These are phyloP conservation scores for Pyricularia sp. DNA, from an alignment of 2,329 filamentous ascomycete genomes.

Conservation along the genomic window DNA sequence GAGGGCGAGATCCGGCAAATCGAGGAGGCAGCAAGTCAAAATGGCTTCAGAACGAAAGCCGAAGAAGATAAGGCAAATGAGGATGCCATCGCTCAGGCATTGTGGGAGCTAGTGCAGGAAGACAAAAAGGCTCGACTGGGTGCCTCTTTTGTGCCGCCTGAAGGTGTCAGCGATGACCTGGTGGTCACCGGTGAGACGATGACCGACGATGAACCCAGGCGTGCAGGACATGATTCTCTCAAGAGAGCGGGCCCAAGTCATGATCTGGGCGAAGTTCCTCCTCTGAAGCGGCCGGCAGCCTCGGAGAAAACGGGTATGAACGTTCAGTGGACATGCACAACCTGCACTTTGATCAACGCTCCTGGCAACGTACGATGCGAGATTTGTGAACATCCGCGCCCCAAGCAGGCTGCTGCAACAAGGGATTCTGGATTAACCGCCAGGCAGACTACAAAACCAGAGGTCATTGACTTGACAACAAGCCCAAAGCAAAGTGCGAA, in stretches of 20 bases:
- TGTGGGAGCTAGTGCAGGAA: constrained; percentile 80
- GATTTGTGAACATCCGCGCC: constrained; percentile 31
- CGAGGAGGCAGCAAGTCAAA: constrained; percentile 51
- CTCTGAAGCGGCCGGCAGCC: constrained; percentile 11
- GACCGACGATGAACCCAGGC: neutral
- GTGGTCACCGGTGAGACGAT: neutral
- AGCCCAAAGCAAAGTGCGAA: neutral
- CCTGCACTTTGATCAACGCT: constrained; percentile 38
- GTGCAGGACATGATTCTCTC: neutral
- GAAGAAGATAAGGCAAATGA: constrained; percentile 89
- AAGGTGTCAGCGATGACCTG: constrained; percentile 19
- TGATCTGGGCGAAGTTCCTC: neutral
- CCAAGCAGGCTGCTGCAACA: neutral
- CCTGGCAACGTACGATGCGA: constrained; percentile 24
- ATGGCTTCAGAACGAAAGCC: constrained; percentile 73
- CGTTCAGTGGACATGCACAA: constrained; percentile 38
- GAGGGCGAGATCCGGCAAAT: constrained; percentile 58
- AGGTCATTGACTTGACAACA: neutral
- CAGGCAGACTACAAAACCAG: neutral
- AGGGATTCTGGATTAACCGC: neutral
- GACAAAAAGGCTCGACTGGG: constrained; percentile 54
- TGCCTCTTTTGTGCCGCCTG: constrained; percentile 39
- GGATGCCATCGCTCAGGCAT: constrained; percentile 71
- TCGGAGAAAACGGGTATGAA: neutral
- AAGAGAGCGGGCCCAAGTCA: constrained; percentile 1